These are phyloP conservation scores for Penstemon barbatus DNA, from an alignment of 257 asterid genomes.

Conservation along the genomic window DNA sequence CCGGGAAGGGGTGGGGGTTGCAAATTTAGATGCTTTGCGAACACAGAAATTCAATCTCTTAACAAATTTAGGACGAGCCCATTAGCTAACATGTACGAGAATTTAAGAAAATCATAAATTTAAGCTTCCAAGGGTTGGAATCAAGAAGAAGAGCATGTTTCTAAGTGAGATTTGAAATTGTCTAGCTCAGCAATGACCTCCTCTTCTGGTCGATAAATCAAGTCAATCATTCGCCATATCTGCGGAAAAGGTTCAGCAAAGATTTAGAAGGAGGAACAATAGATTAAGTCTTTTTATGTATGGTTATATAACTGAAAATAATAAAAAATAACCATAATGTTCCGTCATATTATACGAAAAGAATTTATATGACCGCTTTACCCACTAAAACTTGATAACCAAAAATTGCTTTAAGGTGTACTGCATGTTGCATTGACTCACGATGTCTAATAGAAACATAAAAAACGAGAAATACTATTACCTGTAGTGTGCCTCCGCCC, in stretches of 20 bases:
- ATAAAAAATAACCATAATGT: too few species aligned
- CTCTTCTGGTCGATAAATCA: slow-evolving; percentile 51
- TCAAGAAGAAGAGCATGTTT: slow-evolving; percentile 36
- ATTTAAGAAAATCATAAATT: neutral
- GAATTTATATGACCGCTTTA: too few species aligned
- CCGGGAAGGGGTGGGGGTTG: too few species aligned
- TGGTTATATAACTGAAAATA: neutral
- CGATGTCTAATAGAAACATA: neutral
- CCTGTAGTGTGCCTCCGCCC: slow-evolving; percentile 69
- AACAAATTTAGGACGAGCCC: too few species aligned
- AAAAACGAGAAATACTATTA: slow-evolving; percentile 2
- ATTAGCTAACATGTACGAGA: neutral
- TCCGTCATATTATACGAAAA: too few species aligned
- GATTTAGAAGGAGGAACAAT: neutral
- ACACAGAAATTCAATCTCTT: too few species aligned
- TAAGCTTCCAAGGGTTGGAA: neutral
- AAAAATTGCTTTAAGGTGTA: too few species aligned
- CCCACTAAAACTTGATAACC: too few species aligned
- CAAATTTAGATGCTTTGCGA: too few species aligned
- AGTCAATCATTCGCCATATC: slow-evolving; percentile 70
- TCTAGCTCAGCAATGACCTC: slow-evolving; percentile 56
- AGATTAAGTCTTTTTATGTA: neutral
- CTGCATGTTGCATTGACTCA: too few species aligned
- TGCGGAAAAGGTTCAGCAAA: slow-evolving; percentile 30
- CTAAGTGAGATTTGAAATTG: slow-evolving; percentile 47